phyloP scores from a whole-genome alignment of 2,329 filamentous ascomycete genomes.

The Aspergillus sp. region DNA sequence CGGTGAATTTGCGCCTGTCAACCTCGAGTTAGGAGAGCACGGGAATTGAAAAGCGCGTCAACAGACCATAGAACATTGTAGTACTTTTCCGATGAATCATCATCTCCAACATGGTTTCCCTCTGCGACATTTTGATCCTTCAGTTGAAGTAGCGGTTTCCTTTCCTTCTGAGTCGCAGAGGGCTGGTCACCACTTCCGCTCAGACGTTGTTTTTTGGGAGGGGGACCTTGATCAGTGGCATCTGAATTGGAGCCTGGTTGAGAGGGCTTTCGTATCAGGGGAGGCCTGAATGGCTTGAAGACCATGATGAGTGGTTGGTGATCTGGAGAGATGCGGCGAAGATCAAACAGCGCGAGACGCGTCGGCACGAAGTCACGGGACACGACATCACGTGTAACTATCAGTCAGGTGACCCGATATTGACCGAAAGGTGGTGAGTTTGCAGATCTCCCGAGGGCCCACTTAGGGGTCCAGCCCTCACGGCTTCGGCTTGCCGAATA shows the following conservation, averaged over 20 bases:
- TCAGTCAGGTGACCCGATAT: too few species aligned
- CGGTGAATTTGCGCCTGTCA: conserved; percentile 56
- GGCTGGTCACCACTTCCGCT: conserved; percentile 9
- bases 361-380: neutral
- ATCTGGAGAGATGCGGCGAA: conserved; percentile 36
- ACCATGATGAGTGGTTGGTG: conserved; percentile 26
- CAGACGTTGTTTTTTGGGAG: conserved; percentile 31
- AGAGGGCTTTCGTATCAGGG: conserved; percentile 32
- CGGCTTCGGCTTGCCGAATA: too few species aligned
- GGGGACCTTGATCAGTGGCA: conserved; percentile 9
- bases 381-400: too few species aligned
- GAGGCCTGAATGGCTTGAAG: conserved; percentile 39
- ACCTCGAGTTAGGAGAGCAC: conserved; percentile 5
- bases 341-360: neutral
- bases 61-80: conserved; percentile 42
- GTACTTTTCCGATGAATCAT: conserved; percentile 24
- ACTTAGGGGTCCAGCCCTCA: too few species aligned
- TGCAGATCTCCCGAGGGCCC: too few species aligned
- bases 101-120: conserved; percentile 2
- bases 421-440: too few species aligned
- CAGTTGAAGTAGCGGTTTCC: conserved; percentile 27
- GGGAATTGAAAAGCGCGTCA: neutral
- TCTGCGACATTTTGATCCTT: conserved; percentile 13
- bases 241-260: conserved; percentile 1
- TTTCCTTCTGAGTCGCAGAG: conserved; percentile 6